A percentile compares a stretch with the other conserved stretches of the same genome.
Evolutionary conservation across 495 filamentous ascomycete genomes (phyloP).

Genomic region (Trichoderma gamsii): DNA sequence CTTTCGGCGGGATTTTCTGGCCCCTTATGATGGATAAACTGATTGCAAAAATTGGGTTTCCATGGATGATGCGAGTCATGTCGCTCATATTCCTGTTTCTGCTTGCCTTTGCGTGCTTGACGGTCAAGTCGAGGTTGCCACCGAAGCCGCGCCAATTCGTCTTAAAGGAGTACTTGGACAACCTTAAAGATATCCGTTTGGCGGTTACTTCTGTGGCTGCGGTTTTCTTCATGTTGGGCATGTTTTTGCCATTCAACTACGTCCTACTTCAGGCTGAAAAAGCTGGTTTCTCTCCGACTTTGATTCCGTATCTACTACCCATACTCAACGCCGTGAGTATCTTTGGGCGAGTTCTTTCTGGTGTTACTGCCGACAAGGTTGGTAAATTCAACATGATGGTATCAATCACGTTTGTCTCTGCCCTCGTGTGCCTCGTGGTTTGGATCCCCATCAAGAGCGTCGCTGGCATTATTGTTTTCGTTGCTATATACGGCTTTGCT

Average conservation of each 20-base stretch:
- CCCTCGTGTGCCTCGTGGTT: slow-evolving; percentile 59
- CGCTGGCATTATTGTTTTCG: slow-evolving; percentile 59
- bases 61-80: slow-evolving; percentile 64
- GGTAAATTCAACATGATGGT: slow-evolving; percentile 73
- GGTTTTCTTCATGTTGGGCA: slow-evolving; percentile 65
- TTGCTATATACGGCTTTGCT: slow-evolving; percentile 63
- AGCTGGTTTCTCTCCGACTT: slow-evolving; percentile 51
- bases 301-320: slow-evolving; percentile 61
- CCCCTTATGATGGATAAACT: slow-evolving; percentile 65
- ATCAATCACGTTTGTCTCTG: slow-evolving; percentile 51
- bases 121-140: slow-evolving; percentile 58
- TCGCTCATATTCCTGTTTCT: slow-evolving; percentile 65
- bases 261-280: slow-evolving; percentile 52
- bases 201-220: slow-evolving; percentile 41
- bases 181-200: slow-evolving; percentile 56
- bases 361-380: slow-evolving; percentile 63
- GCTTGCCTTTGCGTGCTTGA: slow-evolving; percentile 55
- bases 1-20: slow-evolving; percentile 61
- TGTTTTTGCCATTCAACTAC: slow-evolving; percentile 71
- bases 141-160: slow-evolving; percentile 49
- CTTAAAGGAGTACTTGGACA: slow-evolving; percentile 50
- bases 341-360: slow-evolving; percentile 67
- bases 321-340: slow-evolving; percentile 70
- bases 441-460: slow-evolving; percentile 58
- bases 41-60: slow-evolving; percentile 58